Base-by-base conservation (phyloP, 768 basidiomycete species). In the Phanerochaete sordida region DNA sequence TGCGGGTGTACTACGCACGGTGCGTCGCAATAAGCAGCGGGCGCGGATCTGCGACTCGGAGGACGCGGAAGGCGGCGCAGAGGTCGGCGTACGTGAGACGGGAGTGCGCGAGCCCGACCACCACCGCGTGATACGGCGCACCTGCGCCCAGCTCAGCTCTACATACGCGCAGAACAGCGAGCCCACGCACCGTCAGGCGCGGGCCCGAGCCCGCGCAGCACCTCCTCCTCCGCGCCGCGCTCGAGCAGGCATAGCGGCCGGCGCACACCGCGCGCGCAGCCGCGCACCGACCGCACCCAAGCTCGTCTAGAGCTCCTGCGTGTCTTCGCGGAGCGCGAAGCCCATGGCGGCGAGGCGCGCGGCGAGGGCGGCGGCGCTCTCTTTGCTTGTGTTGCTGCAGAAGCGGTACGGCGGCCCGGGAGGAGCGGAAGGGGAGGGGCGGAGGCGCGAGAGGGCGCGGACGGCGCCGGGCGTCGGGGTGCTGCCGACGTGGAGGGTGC, bases 301-400 rank as follows among this genome's bases (percentile, higher is more conserved):
- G 61, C 85, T 86, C 2, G 87, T 89, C 79, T 84, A 88, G 21
- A 87, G 67, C 66, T 86, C 83, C 6, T 71, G 68, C 19, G 19
- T 66, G 37, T 60, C 49, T 26, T 28, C 53, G 28, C 9, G 47
- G 48, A 84, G 68, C 13, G 78, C 75, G 61, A 90, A 80, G 0
- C 85, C 84, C 62, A 86, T 80, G 0, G 67, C 63, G 0, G 64
- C 55, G 64, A 90, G 73, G 21, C 77, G 74, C 1, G 57, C 56
- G n/a, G 81, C 62, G 6, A 89, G 69, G 3, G 72, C 74, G 2
- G 56, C 45, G 0, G 76, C 81, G 0, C 84, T 83, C 62, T 88
- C 86, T 61, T 88, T 86, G 68, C 85, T 86, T 0, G 84, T 84
- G 67, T 90, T 90, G 52, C 85, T 88, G 68, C 89, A 88, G 59